Conservation (phyloP, 1,284 basidiomycete species). For the Microbotryum violaceum region DNA sequence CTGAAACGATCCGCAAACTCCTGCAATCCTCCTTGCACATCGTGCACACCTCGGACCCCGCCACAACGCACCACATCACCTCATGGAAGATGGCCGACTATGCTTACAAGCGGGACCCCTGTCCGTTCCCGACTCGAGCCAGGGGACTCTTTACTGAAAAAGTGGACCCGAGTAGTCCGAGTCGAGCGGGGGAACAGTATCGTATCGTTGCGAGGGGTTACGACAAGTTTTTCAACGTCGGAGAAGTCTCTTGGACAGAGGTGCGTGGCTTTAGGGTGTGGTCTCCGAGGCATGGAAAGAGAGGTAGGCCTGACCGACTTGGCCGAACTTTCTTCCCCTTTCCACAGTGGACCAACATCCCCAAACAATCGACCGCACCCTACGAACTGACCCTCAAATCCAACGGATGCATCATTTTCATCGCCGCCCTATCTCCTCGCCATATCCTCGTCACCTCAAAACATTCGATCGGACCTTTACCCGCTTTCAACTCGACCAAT, state of each 20-base stretch:
- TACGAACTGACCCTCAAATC: conserved; percentile 90
- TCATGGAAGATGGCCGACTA: conserved; percentile 97
- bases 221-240: conserved; percentile 99
- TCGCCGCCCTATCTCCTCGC: conserved; percentile 68
- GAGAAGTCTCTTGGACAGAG: conserved; percentile 87
- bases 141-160: conserved; percentile 71
- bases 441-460: conserved; percentile 86
- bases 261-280: conserved; percentile 48
- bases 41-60: neutral
- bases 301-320: too few species aligned
- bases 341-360: conserved; percentile 67
- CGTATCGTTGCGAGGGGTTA: conserved; percentile 87
- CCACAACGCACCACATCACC: conserved; percentile 43
- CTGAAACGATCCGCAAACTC: conserved; percentile 13
- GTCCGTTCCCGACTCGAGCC: conserved; percentile 84
- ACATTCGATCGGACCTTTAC: conserved; percentile 61
- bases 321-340: neutral
- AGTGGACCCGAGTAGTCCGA: conserved; percentile 37
- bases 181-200: conserved; percentile 33
- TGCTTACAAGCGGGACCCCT: conserved; percentile 79
- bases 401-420: conserved; percentile 97
- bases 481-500: neutral
- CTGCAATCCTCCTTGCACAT: conserved; percentile 21
- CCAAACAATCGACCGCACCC: conserved; percentile 63
- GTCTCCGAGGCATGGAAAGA: too few species aligned